A percentile compares a stretch with the other conserved stretches of the same genome.
Evolutionary conservation across 306 rosid species (phyloP).

Genomic region (Quercus alba): DNA sequence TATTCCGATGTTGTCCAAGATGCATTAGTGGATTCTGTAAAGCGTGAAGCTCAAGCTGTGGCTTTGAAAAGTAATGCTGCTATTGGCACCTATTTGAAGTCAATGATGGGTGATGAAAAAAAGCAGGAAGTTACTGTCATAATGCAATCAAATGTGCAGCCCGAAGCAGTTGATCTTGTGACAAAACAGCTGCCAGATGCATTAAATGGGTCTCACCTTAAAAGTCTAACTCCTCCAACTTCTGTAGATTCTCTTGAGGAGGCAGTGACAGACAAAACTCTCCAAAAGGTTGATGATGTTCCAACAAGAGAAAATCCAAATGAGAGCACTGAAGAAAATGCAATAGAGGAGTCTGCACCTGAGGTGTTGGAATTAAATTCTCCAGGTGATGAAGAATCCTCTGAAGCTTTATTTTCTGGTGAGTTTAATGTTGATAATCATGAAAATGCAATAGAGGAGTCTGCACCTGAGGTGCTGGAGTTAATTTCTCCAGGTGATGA

Average conservation of each 20-base stretch:
- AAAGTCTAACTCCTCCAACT: constrained; percentile 17
- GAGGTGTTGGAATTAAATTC: constrained; percentile 20
- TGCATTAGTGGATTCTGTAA: constrained; percentile 32
- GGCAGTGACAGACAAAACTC: constrained; percentile 20
- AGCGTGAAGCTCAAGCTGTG: constrained; percentile 31
- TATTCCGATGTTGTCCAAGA: constrained; percentile 68
- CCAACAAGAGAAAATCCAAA: constrained; percentile 24
- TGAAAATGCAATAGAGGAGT: constrained; percentile 19
- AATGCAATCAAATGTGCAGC: constrained; percentile 24
- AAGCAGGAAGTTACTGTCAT: constrained; percentile 18
- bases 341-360: constrained; percentile 12
- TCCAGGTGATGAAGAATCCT: constrained; percentile 28
- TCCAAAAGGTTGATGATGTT: constrained; percentile 28
- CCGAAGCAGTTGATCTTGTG: constrained; percentile 25
- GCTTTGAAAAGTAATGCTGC: constrained; percentile 18
- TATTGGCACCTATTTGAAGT: constrained; percentile 18
- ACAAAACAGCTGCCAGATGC: constrained; percentile 27
- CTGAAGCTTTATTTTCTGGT: constrained; percentile 17
- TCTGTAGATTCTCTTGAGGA: constrained; percentile 18
- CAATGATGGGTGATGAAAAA: constrained; percentile 26
- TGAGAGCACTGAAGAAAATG: constrained; percentile 29
- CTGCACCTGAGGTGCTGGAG: constrained; percentile 16
- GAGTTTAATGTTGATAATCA: constrained; percentile 13
- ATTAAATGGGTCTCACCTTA: constrained; percentile 11
- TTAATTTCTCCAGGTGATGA: constrained; percentile 20